Conservation (phyloP, 2,329 filamentous ascomycete genomes). For the Neophaeococcomyces aloes region DNA sequence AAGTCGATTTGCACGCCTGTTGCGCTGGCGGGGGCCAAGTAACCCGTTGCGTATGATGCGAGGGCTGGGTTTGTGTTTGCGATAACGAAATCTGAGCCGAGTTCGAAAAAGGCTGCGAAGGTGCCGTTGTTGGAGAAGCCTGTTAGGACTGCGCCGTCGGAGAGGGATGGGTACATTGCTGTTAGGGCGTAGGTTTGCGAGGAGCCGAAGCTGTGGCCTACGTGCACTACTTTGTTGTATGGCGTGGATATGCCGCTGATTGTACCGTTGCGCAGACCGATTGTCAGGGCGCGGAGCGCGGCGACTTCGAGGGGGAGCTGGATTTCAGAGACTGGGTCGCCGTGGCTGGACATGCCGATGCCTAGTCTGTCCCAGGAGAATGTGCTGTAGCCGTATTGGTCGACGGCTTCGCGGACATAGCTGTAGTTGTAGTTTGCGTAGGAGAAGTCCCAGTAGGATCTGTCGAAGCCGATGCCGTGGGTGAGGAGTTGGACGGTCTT, state of each 20-base stretch:
- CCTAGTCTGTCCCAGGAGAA: slow-evolving; percentile 55
- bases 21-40: slow-evolving; percentile 40
- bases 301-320: slow-evolving; percentile 51
- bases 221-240: slow-evolving; percentile 42
- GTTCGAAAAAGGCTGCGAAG: slow-evolving; percentile 31
- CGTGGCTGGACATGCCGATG: slow-evolving; percentile 47
- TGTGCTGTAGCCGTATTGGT: slow-evolving; percentile 50
- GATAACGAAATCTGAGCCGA: slow-evolving; percentile 13
- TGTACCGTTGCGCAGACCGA: slow-evolving; percentile 36
- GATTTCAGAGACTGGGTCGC: slow-evolving; percentile 50
- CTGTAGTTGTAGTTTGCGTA: slow-evolving; percentile 53
- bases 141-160: slow-evolving; percentile 50
- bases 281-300: slow-evolving; percentile 46
- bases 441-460: slow-evolving; percentile 50
- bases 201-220: slow-evolving; percentile 55
- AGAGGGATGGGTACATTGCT: slow-evolving; percentile 33
- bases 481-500: slow-evolving; percentile 29
- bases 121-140: slow-evolving; percentile 45
- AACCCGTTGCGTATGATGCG: slow-evolving; percentile 45
- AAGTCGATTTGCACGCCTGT: slow-evolving; percentile 36
- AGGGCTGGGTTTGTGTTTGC: slow-evolving; percentile 22
- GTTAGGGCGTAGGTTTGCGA: slow-evolving; percentile 47
- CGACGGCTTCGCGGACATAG: slow-evolving; percentile 48
- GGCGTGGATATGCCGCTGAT: slow-evolving; percentile 32
- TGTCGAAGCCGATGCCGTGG: slow-evolving; percentile 30